Evolutionary conservation across 345 rosid genomes (phyloP).

Genomic region (Anacardium occidentale): DNA sequence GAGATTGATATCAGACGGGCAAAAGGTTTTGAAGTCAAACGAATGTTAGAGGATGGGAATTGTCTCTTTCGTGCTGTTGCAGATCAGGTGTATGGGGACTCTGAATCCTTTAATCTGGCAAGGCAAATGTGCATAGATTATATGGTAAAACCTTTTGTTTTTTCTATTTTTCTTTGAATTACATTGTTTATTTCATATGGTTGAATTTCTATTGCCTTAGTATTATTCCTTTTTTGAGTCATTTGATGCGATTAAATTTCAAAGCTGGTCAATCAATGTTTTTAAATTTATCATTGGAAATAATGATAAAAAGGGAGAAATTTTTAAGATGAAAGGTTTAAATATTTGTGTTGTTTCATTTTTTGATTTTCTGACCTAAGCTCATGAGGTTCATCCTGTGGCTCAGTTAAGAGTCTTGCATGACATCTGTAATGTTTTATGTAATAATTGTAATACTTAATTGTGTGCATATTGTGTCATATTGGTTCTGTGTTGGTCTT

Average conservation of each 20-base stretch:
- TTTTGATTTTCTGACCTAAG: background rate
- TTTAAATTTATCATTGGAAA: too few relatives aligned
- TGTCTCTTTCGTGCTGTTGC: slow-evolving; percentile 98
- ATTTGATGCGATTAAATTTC: background rate
- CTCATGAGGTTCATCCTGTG: background rate
- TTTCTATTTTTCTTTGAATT: background rate
- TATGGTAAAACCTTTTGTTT: slow-evolving; percentile 58
- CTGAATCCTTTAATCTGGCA: slow-evolving; percentile 66
- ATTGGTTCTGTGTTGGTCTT: background rate
- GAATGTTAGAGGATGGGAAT: slow-evolving; percentile 98
- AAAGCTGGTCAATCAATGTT: background rate
- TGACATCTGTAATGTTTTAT: background rate
- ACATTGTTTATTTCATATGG: background rate
- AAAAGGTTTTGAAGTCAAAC: slow-evolving; percentile 80
- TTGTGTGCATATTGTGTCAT: background rate
- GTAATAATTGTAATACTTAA: background rate
- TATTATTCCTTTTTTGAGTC: background rate
- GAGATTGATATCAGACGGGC: slow-evolving; percentile 76
- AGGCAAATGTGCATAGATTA: slow-evolving; percentile 97
- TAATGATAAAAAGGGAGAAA: too few relatives aligned
- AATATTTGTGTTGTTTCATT: too few relatives aligned
- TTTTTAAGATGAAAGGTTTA: too few relatives aligned
- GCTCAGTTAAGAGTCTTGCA: background rate
- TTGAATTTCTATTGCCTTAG: background rate
- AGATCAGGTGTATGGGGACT: slow-evolving; percentile 98